Conservation (phyloP, 371 early-diverging fungal species). For the Aphelidium insulamus region DNA sequence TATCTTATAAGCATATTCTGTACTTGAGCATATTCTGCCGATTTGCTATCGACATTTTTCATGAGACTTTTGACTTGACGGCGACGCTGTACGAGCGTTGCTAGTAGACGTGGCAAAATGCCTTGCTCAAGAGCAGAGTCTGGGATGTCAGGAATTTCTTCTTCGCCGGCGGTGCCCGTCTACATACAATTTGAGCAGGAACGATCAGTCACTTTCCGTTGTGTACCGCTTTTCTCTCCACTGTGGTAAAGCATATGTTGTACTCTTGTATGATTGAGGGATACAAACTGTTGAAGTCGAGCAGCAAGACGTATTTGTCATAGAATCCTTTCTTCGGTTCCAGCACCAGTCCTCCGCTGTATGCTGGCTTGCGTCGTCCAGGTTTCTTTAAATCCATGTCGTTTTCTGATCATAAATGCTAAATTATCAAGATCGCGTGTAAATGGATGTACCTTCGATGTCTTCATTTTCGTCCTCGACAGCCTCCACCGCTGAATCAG, state of each 20-base stretch:
- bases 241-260: slow-evolving; percentile 98
- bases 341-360: slow-evolving; percentile 94
- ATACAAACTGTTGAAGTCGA: slow-evolving; percentile 99
- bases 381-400: too few species aligned
- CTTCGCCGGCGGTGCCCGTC: slow-evolving; percentile 17
- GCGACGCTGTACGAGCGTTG: slow-evolving; percentile 76
- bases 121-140: slow-evolving; percentile 38
- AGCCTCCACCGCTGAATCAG: slow-evolving; percentile 4
- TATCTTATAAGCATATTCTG: background rate
- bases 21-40: slow-evolving; percentile 36
- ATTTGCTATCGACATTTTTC: slow-evolving; percentile 37
- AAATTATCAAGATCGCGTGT: too few species aligned
- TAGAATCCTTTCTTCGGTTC: slow-evolving; percentile 96
- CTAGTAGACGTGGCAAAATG: slow-evolving; percentile 75
- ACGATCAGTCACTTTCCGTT: background rate
- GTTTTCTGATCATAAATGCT: too few species aligned
- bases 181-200: background rate
- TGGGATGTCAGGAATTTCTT: slow-evolving; percentile 55
- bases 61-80: slow-evolving; percentile 75
- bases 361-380: slow-evolving; percentile 70
- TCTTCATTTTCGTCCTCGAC: slow-evolving; percentile 21
- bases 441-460: slow-evolving; percentile 18
- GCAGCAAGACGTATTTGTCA: slow-evolving; percentile 79
- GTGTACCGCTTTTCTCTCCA: slow-evolving; percentile 31
- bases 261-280: slow-evolving; percentile 99